Evolutionary conservation across 1,284 basidiomycete genomes (phyloP).

Genomic region (Pisolithus thermaeus): DNA sequence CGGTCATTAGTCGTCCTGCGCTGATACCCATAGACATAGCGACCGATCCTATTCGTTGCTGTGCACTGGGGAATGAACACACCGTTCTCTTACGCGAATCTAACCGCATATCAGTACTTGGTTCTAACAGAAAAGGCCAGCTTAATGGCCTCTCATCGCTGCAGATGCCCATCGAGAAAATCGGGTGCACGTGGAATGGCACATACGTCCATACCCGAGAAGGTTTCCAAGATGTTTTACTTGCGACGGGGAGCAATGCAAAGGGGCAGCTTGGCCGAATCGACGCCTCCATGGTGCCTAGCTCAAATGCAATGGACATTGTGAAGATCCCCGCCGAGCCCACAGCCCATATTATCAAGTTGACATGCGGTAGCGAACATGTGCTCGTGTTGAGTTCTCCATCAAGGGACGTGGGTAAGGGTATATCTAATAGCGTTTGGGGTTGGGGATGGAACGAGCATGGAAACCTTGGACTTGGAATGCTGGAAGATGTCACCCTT

Average conservation of each 20-base stretch:
- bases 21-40: constrained; percentile 19
- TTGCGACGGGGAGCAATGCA: constrained; percentile 59
- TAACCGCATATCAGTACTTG: constrained; percentile 47
- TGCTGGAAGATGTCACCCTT: constrained; percentile 44
- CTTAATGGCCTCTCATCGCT: constrained; percentile 36
- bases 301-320: constrained; percentile 8
- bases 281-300: neutral
- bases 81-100: constrained; percentile 50
- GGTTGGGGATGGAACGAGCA: constrained; percentile 97
- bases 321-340: constrained; percentile 33
- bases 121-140: constrained; percentile 70
- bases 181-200: constrained; percentile 82
- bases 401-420: constrained; percentile 5
- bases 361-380: constrained; percentile 78
- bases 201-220: constrained; percentile 48
- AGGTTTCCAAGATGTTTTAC: constrained; percentile 24
- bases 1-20: constrained; percentile 16
- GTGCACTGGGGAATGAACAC: constrained; percentile 68
- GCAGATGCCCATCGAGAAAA: constrained; percentile 22
- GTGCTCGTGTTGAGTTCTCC: constrained; percentile 40
- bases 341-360: constrained; percentile 17
- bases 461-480: constrained; percentile 76
- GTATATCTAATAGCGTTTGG: constrained; percentile 47
- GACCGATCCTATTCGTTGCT: constrained; percentile 28
- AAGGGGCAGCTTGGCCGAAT: constrained; percentile 67